Percentiles rank a stretch among this genome's conserved stretches.
These are phyloP conservation scores for Candolleomyces efflorescens DNA, from an alignment of 768 basidiomycete species.

Conservation along the genomic window DNA sequence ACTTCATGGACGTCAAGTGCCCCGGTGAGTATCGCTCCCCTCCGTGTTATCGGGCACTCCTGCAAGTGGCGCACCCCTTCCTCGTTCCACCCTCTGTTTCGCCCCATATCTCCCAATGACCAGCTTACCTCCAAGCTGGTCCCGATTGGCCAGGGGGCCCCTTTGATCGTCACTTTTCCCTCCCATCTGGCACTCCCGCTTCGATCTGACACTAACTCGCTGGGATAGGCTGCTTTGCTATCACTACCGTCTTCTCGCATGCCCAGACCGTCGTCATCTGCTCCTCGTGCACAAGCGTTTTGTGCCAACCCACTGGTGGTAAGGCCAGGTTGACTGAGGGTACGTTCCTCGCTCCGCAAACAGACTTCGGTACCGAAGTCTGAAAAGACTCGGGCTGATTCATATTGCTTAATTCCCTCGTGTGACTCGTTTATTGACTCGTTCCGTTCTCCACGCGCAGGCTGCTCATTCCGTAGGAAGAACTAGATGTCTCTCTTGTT, in stretches of 20 bases:
- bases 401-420: not conserved
- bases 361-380: not conserved
- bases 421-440: conserved; percentile 1
- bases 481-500: conserved; percentile 43
- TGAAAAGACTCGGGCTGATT: conserved; percentile 4
- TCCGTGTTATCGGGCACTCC: not conserved
- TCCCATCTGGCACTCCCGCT: not conserved
- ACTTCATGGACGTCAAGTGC: conserved; percentile 99
- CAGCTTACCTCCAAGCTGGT: not conserved
- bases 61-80: not conserved
- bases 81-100: not conserved
- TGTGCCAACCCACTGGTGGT: conserved; percentile 99
- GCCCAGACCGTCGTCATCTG: conserved; percentile 97
- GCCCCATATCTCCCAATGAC: not conserved
- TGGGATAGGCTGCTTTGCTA: conserved; percentile 81
- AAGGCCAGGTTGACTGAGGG: conserved; percentile 98
- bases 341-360: conserved; percentile 33
- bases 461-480: conserved; percentile 98
- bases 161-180: not conserved
- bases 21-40: conserved; percentile 65
- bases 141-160: not conserved
- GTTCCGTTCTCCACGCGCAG: conserved; percentile 33
- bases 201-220: conserved; percentile 1
- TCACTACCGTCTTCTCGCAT: conserved; percentile 98
- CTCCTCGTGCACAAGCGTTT: conserved; percentile 84